Evolutionary conservation across 176 grass and related monocot species (phyloP).

Genomic region (Zoysia pacifica): DNA sequence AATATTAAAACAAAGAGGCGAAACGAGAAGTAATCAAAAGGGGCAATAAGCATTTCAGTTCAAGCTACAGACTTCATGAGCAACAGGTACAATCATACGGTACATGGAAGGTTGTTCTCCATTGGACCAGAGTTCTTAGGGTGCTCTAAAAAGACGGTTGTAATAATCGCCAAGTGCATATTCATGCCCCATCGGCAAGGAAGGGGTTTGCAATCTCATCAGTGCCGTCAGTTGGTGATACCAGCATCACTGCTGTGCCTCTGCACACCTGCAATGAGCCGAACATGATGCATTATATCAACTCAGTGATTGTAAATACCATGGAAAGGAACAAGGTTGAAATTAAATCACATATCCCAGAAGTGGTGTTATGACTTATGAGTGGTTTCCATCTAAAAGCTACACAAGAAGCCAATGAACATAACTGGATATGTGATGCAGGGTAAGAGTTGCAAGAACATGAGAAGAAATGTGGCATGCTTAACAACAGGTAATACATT

Average conservation of each 20-base stretch:
- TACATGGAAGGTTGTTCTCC: slow-evolving; percentile 7
- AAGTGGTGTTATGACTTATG: not conserved
- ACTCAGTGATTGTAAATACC: not conserved
- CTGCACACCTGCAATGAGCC: slow-evolving; percentile 67
- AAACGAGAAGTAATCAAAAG: not conserved
- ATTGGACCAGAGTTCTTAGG: not conserved
- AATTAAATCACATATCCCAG: not conserved
- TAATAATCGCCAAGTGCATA: not conserved
- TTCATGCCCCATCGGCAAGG: slow-evolving; percentile 61
- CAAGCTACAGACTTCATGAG: slow-evolving; percentile 12
- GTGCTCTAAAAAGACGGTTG: not conserved
- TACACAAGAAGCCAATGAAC: not conserved
- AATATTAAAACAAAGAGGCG: not conserved
- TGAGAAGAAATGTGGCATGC: too few species aligned
- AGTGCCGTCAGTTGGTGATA: slow-evolving; percentile 89
- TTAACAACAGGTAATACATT: not conserved
- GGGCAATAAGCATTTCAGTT: not conserved
- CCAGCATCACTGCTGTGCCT: slow-evolving; percentile 87
- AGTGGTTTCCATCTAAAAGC: not conserved
- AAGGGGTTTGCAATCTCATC: slow-evolving; percentile 93
- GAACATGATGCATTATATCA: not conserved
- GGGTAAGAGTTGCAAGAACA: too few species aligned
- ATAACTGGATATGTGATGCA: too few species aligned
- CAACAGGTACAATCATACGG: not conserved
- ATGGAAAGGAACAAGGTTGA: not conserved